Percentiles rank a stretch among this genome's conserved stretches.
These are phyloP conservation scores for Penicillium sp. DNA, from an alignment of 2,329 filamentous ascomycete species.

Conservation along the genomic window DNA sequence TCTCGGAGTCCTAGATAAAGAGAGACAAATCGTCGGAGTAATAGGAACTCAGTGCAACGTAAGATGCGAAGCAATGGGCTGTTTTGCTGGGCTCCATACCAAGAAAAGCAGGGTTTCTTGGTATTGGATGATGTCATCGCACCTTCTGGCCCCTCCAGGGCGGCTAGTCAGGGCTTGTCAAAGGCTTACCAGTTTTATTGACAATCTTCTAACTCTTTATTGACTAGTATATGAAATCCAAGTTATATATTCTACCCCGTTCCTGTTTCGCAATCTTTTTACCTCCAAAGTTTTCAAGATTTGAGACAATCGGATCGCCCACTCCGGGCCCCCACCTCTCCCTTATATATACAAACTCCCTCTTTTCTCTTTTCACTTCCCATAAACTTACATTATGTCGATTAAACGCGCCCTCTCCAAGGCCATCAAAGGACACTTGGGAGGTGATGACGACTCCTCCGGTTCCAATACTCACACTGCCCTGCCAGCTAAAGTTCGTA, in stretches of 20 bases:
- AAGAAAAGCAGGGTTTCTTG: conserved; percentile 8
- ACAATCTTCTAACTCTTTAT: neutral
- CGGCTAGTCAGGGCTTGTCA: too few species aligned
- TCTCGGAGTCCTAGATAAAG: neutral
- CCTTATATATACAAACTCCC: conserved; percentile 3
- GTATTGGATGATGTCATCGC: conserved; percentile 5
- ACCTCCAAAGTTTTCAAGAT: neutral
- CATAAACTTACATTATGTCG: conserved; percentile 41
- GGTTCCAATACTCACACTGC: conserved; percentile 22
- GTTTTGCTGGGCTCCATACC: conserved; percentile 1
- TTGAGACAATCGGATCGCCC: conserved; percentile 6
- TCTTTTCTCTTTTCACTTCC: neutral
- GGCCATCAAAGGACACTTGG: conserved; percentile 34
- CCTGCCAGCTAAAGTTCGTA: conserved; percentile 16
- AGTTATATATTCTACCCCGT: neutral
- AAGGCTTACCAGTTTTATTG: too few species aligned
- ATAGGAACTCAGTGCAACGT: neutral
- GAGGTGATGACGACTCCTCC: conserved; percentile 24
- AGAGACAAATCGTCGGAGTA: neutral
- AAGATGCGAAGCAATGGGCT: neutral
- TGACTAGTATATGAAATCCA: conserved; percentile 1
- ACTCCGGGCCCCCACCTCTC: conserved; percentile 8
- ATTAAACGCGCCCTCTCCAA: conserved; percentile 47
- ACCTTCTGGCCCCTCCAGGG: neutral
- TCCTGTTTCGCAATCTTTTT: neutral